A percentile compares a stretch with the other conserved stretches of the same genome.
Conservation (phyloP, 768 basidiomycete species). For the Exidia glandulosa region DNA sequence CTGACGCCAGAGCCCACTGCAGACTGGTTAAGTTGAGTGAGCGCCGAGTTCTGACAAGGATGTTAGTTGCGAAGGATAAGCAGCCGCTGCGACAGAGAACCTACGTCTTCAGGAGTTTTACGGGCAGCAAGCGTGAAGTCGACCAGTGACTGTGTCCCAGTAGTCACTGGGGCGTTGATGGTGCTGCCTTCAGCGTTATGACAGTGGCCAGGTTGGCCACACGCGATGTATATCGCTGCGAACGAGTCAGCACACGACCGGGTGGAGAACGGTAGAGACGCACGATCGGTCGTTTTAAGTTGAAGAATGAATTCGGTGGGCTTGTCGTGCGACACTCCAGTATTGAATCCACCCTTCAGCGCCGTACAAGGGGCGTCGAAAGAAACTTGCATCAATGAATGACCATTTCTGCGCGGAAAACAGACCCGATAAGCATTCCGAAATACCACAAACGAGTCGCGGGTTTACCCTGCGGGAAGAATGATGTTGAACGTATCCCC, state of each 20-base stretch:
- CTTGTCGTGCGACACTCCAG: not conserved
- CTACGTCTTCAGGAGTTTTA: not conserved
- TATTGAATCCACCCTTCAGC: not conserved
- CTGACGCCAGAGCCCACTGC: not conserved
- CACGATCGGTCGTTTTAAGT: not conserved
- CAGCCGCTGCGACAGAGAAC: not conserved
- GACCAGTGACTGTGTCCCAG: not conserved
- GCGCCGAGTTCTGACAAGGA: not conserved
- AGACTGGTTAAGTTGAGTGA: not conserved
- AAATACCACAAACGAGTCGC: not conserved
- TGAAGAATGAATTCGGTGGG: not conserved
- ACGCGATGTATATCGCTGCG: not conserved
- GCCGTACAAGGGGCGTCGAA: not conserved
- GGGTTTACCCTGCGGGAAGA: not conserved
- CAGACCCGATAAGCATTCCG: not conserved
- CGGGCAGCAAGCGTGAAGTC: not conserved
- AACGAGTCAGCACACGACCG: not conserved
- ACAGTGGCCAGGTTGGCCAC: not conserved
- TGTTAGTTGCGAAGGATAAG: not conserved
- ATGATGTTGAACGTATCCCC: not conserved
- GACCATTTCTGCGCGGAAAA: not conserved
- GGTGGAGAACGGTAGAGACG: not conserved
- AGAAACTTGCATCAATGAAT: not conserved
- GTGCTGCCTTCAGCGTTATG: not conserved
- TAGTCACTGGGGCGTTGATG: not conserved